Percentiles rank a stretch among this genome's conserved stretches.
Evolutionary conservation across 129 eudicot species (phyloP).

Genomic region (Apium graveolens): DNA sequence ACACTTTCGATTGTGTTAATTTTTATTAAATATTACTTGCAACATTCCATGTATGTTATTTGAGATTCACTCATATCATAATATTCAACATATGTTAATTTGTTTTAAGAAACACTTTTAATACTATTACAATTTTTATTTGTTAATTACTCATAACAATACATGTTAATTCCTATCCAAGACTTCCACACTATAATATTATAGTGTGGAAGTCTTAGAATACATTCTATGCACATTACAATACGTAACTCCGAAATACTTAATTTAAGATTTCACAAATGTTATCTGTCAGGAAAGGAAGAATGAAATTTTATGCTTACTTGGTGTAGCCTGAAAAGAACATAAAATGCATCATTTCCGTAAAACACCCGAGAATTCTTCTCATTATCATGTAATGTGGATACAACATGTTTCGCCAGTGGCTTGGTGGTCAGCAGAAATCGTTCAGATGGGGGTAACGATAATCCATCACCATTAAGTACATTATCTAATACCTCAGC

Average conservation of each 20-base stretch:
- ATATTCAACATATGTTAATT: too few species aligned
- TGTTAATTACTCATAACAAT: too few species aligned
- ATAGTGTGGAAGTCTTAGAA: too few species aligned
- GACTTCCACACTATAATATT: too few species aligned
- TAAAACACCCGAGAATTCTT: conserved; percentile 56
- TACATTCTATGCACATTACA: too few species aligned
- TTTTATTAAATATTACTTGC: too few species aligned
- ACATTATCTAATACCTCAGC: conserved; percentile 64
- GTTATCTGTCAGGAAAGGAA: neutral
- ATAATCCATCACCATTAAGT: conserved; percentile 41
- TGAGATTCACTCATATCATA: too few species aligned
- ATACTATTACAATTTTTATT: too few species aligned
- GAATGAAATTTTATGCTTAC: conserved; percentile 31
- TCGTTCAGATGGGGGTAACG: conserved; percentile 47
- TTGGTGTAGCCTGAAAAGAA: conserved; percentile 84
- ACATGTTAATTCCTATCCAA: too few species aligned
- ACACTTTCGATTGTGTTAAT: too few species aligned
- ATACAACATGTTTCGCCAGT: conserved; percentile 57
- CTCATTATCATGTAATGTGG: conserved; percentile 30
- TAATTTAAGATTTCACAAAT: neutral
- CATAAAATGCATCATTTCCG: conserved; percentile 79
- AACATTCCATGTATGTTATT: too few species aligned
- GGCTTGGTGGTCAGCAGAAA: conserved; percentile 56
- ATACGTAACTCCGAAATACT: neutral
- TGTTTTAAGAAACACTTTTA: too few species aligned